These are phyloP conservation scores for Salvia hispanica DNA, from an alignment of 257 asterid species.

Conservation along the genomic window DNA sequence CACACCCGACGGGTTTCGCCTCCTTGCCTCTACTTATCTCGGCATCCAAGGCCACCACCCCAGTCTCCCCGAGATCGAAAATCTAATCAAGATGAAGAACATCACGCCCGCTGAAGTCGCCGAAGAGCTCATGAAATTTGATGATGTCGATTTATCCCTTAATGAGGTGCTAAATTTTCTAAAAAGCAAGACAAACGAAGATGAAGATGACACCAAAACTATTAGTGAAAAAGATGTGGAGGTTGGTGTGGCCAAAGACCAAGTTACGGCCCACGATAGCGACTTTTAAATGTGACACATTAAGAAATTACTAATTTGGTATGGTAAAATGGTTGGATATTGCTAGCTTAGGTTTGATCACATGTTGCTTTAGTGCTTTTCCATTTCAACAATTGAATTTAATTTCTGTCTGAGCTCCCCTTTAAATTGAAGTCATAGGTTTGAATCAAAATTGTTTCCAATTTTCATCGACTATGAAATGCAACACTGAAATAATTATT, in stretches of 20 bases:
- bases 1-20: conserved; percentile 55
- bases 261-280: neutral
- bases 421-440: neutral
- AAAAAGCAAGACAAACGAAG: conserved; percentile 31
- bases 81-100: conserved; percentile 38
- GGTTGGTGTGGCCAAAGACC: neutral
- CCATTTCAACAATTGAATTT: neutral
- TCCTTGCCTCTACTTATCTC: conserved; percentile 60
- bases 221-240: neutral
- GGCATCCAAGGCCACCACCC: conserved; percentile 31
- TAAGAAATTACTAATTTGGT: neutral
- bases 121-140: conserved; percentile 70
- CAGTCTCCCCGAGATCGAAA: conserved; percentile 42
- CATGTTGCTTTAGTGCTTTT: neutral
- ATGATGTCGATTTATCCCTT: conserved; percentile 53
- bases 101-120: conserved; percentile 82
- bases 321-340: neutral
- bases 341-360: neutral
- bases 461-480: no score
- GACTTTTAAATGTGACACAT: conserved; percentile 11
- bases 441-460: neutral
- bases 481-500: no score
- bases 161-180: conserved; percentile 48
- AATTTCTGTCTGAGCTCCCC: neutral
- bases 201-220: neutral